Evolutionary conservation across 768 basidiomycete species (phyloP), one percentile per base, ranked within the genome.

Genomic region (Cystobasidium tubakii): DNA sequence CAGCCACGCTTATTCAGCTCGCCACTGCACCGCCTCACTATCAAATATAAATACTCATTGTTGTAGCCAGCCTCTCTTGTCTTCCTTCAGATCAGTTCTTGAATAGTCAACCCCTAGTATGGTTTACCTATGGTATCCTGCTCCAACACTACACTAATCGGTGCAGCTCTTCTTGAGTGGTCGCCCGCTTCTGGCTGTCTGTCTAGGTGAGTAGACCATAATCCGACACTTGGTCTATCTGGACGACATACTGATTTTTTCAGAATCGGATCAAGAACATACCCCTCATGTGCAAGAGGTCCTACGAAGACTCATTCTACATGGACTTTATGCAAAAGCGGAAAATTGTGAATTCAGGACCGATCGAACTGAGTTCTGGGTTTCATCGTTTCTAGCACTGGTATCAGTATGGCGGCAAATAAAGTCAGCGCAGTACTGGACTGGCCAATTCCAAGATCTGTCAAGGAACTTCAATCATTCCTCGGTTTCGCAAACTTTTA

Each of bases 401-500:
- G 80, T n/a, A 75, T 84, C 42, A 36, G 44, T 21, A 85, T 85
- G 83, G 80, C 83, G 64, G 78, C 79, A 0, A 76, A 74, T 12
- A 86, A 86, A 77, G 75, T 86, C 29, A 55, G 81, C 2, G 81
- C 80, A 0, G 79, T 86, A 1, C 13, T 53, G 0, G 74, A 81
- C 0, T 85, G 85, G 84, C 83, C 82, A 0, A 66, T 31, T 1
- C 84, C 83, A 0, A 75, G 42, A 19, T 80, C 64, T 7, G 72
- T 81, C 17, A 79, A 79, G 36, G 78, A 84, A 33, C 62, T 84
- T 1, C 82, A 82, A 77, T 77, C 77, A 1, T 85, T 85, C 78
- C 74, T 85, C 0, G 83, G 84, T 2, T 84, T 85, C 73, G 76
- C 79, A 1, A 85, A 85, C 77, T 85, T 84, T 75, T 85, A 85